Conservation (phyloP, 2,329 filamentous ascomycete genomes). For the Calonectria hongkongensis region DNA sequence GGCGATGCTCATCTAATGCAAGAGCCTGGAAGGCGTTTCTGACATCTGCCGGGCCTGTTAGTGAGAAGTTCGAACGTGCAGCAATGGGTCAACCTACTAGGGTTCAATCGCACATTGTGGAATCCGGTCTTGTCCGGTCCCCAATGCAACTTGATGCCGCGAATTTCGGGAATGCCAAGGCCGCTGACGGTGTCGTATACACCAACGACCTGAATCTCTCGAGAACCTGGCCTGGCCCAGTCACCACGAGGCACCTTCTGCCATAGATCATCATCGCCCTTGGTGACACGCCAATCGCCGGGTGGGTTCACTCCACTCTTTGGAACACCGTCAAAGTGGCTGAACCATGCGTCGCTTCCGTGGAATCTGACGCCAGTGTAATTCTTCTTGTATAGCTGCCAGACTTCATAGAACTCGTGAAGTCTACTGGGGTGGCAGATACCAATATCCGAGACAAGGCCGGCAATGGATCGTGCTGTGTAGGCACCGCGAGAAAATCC, state of each 20-base stretch:
- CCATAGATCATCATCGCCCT: conserved; percentile 36
- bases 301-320: conserved; percentile 40
- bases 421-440: conserved; percentile 52
- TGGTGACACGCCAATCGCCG: not conserved
- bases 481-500: conserved; percentile 62
- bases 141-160: conserved; percentile 48
- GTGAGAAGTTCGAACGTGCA: not conserved
- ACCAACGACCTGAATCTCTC: conserved; percentile 49
- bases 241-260: conserved; percentile 48
- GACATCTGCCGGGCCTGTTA: conserved; percentile 55
- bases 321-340: conserved; percentile 51
- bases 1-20: conserved; percentile 71
- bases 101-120: conserved; percentile 52
- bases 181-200: conserved; percentile 54
- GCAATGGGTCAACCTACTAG: conserved; percentile 44
- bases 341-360: conserved; percentile 49
- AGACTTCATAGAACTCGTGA: conserved; percentile 53
- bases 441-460: conserved; percentile 54
- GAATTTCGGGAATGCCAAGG: conserved; percentile 52
- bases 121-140: conserved; percentile 47
- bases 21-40: conserved; percentile 74
- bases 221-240: conserved; percentile 47
- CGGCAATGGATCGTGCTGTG: conserved; percentile 60
- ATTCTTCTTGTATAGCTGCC: conserved; percentile 52
- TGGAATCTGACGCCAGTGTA: conserved; percentile 40